These are phyloP conservation scores for Aspergillus sp. DNA, from an alignment of 2,329 filamentous ascomycete genomes.

Conservation along the genomic window DNA sequence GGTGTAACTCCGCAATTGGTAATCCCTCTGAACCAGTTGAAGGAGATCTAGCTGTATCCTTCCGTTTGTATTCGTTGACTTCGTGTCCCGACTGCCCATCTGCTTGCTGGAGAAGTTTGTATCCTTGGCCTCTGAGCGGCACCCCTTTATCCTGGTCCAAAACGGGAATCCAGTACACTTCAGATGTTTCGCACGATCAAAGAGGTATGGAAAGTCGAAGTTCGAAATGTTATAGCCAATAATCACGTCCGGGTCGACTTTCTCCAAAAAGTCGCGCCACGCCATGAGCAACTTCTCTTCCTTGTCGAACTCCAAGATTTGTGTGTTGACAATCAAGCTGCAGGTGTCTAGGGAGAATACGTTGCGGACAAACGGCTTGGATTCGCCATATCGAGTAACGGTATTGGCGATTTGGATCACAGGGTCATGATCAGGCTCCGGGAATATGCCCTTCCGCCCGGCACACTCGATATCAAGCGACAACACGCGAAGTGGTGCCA, in stretches of 20 bases:
- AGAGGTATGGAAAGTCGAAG: constrained; percentile 94
- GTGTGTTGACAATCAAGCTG: constrained; percentile 87
- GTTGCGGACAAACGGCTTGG: constrained; percentile 90
- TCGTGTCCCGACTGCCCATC: constrained; percentile 92
- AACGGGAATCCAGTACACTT: constrained; percentile 74
- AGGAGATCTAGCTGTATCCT: constrained; percentile 85
- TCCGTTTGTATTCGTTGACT: constrained; percentile 88
- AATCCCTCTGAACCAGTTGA: constrained; percentile 89
- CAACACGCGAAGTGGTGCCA: constrained; percentile 83
- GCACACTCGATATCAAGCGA: constrained; percentile 99
- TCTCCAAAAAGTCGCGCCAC: constrained; percentile 83
- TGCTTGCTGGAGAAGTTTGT: constrained; percentile 95
- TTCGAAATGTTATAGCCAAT: constrained; percentile 98
- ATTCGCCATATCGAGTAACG: constrained; percentile 87
- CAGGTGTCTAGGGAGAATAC: constrained; percentile 93
- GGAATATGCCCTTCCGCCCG: constrained; percentile 93
- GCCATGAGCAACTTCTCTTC: constrained; percentile 86
- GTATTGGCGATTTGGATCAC: constrained; percentile 98
- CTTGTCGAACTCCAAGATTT: constrained; percentile 71
- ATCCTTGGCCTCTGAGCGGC: constrained; percentile 62
- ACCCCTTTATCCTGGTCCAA: constrained; percentile 69
- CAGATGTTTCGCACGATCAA: constrained; percentile 77
- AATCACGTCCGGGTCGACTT: constrained; percentile 92
- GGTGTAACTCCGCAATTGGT: constrained; percentile 93
- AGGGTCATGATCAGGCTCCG: constrained; percentile 80